Evolutionary conservation across 1,284 basidiomycete genomes (phyloP).

Genomic region (Rhodotorula mucilaginosa): DNA sequence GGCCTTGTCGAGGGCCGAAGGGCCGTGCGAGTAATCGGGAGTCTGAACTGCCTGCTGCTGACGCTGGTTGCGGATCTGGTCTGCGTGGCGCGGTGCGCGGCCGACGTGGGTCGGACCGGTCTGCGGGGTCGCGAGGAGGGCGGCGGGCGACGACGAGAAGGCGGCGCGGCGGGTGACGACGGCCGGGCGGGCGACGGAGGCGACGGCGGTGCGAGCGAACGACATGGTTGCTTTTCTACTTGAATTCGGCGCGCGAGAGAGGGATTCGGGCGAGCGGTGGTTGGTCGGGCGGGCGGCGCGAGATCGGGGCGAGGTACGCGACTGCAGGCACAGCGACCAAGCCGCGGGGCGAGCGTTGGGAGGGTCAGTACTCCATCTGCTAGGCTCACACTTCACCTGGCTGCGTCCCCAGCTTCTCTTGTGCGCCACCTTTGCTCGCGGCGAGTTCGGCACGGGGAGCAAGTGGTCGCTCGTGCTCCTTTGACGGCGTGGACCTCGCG

Average conservation of each 20-base stretch:
- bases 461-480: too few species aligned
- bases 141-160: neutral
- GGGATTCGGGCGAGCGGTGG: neutral
- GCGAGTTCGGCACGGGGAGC: too few species aligned
- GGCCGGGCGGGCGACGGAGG: neutral
- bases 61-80: conserved; percentile 16
- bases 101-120: conserved; percentile 34
- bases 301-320: too few species aligned
- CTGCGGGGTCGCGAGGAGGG: conserved; percentile 25
- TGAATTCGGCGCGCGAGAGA: too few species aligned
- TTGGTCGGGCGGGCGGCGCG: neutral
- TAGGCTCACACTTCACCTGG: too few species aligned
- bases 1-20: conserved; percentile 85
- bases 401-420: too few species aligned
- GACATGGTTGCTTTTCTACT: neutral
- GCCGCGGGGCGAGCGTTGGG: too few species aligned
- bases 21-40: conserved; percentile 60
- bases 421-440: too few species aligned
- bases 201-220: neutral
- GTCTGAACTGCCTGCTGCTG: conserved; percentile 31
- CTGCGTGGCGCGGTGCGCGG: conserved; percentile 17
- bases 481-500: too few species aligned
- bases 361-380: too few species aligned
- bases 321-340: too few species aligned
- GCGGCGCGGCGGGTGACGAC: neutral